These are phyloP conservation scores for Kalmusia sp. DNA, from an alignment of 2,329 filamentous ascomycete species.

Conservation along the genomic window DNA sequence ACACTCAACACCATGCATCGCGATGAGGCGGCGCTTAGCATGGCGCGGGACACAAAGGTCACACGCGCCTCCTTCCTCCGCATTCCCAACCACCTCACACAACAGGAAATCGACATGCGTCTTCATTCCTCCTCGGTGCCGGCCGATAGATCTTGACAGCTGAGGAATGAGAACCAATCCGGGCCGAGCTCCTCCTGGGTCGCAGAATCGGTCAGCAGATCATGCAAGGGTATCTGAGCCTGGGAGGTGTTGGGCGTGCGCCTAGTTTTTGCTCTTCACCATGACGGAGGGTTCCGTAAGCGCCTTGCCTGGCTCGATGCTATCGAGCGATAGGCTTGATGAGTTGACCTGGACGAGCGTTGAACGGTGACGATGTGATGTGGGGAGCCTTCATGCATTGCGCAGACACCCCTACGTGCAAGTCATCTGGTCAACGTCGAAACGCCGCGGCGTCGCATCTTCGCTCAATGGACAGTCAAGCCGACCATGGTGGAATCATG, in stretches of 20 bases:
- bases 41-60: conserved; percentile 6
- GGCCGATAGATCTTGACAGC: conserved; percentile 16
- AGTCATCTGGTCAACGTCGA: conserved; percentile 13
- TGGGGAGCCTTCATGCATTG: conserved; percentile 10
- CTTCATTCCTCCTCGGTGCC: conserved; percentile 24
- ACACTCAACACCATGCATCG: neutral
- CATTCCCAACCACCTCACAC: conserved; percentile 15
- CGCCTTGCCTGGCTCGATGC: conserved; percentile 18
- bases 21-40: conserved; percentile 7
- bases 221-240: conserved; percentile 9
- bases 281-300: conserved; percentile 15
- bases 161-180: conserved; percentile 20
- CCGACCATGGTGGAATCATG: too few relatives aligned
- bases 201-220: conserved; percentile 30
- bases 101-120: neutral
- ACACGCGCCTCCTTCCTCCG: conserved; percentile 13
- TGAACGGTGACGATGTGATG: conserved; percentile 16
- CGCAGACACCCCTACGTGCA: neutral
- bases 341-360: neutral
- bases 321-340: conserved; percentile 14
- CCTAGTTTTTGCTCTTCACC: conserved; percentile 16
- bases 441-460: conserved; percentile 17
- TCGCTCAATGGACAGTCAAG: neutral
- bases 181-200: conserved; percentile 18
- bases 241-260: conserved; percentile 9